Evolutionary conservation across 2,329 filamentous ascomycete genomes (phyloP), one percentile per base, ranked within the genome.

Genomic region (Cercospora sesami): DNA sequence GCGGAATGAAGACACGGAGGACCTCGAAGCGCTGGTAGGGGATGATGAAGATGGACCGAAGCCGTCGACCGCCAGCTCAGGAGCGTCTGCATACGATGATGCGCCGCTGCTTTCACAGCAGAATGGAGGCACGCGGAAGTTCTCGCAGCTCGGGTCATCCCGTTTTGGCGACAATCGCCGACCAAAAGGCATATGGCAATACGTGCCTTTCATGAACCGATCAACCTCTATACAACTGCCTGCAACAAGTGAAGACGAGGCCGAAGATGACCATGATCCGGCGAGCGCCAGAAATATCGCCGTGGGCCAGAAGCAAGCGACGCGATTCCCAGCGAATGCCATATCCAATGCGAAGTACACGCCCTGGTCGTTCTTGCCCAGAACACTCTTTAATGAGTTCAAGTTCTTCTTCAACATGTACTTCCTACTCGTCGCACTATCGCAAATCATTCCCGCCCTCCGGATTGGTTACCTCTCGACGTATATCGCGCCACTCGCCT

Each of bases 391-490:
- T 81, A 98, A 98, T 81, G 95, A 99, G 78, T 99, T 99, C 79
- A 97, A 94, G 68, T 99, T 98, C 83, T 99, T 99, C 82, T 97
- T 99, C 85, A 99, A 99, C 85, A 92, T 98, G 84, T 99, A 99
- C 79, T 99, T 99, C 79, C 84, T 99, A 65, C 88, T 98, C 28
- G 95, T 99, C 60, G 96, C 95, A 6, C 81, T 98, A 60, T 98
- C 94, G 42, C 95, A 99, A 81, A 90, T 93, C 53, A 94, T 99
- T 75, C 94, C 93, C 4, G 87, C 91, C 23, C 82, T 99, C 64
- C 89, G 93, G 64, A 97, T 99, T 72, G 95, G 95, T 65, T 98
- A 97, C 79, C 86, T 99, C 69, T 92, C 92, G 31, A 98, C 95
- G 1, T 99, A 99, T 75, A 89, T 98, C 78, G 94, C 92, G 21